These are phyloP conservation scores for Corchorus olitorius DNA, from an alignment of 345 rosid species.

Conservation along the genomic window DNA sequence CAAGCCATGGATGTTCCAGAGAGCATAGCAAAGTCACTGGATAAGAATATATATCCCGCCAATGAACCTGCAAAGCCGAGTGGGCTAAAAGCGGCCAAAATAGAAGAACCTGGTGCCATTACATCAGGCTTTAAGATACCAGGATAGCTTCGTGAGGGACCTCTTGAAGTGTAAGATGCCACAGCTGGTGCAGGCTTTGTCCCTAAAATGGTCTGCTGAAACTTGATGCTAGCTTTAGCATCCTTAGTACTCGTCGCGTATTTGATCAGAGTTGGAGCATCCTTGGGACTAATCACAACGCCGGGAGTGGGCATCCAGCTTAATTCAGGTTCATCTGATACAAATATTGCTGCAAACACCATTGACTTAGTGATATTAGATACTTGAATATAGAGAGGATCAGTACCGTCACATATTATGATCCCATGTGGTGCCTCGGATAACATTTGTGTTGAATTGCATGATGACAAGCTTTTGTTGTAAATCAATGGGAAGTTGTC, in stretches of 20 bases:
- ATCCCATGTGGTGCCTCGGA: not conserved
- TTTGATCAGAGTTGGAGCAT: constrained; percentile 15
- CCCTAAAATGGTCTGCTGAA: constrained; percentile 42
- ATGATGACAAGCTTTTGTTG: constrained; percentile 17
- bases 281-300: constrained; percentile 12
- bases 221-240: constrained; percentile 39
- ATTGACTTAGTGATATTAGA: not conserved
- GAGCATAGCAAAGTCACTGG: constrained; percentile 39
- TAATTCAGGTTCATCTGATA: constrained; percentile 10
- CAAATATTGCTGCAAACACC: constrained; percentile 17
- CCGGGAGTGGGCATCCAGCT: not conserved
- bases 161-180: constrained; percentile 48
- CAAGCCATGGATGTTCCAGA: constrained; percentile 66
- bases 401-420: constrained; percentile 17
- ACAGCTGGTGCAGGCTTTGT: constrained; percentile 46
- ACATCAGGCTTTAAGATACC: constrained; percentile 55
- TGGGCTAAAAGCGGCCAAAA: constrained; percentile 54
- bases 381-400: not conserved
- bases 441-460: constrained; percentile 13
- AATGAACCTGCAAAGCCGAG: constrained; percentile 14
- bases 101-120: constrained; percentile 49
- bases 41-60: constrained; percentile 11
- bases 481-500: constrained; percentile 16
- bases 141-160: constrained; percentile 50
- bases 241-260: constrained; percentile 25